Evolutionary conservation across 495 filamentous ascomycete genomes (phyloP), one percentile per base, ranked within the genome.

Genomic region (Xanthoparmelia taractica): DNA sequence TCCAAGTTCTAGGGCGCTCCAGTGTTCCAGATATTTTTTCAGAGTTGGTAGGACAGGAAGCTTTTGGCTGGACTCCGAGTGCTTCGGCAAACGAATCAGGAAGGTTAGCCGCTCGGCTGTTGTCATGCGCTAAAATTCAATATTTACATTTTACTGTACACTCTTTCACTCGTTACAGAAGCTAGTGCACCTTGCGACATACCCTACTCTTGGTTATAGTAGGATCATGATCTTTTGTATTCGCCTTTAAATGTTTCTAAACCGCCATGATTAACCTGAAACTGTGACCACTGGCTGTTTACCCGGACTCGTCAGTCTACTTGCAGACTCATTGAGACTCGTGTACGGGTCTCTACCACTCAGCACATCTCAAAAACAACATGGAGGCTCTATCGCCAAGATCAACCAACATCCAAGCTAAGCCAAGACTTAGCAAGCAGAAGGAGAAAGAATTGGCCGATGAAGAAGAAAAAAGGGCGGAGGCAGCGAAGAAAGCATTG

Each of bases 301-400:
- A 20, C 50, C 10, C 15, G 50, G 10, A 12, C 48, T n/a, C 29
- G 7, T 33, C 12, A 33, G 29, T 54, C 27, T 12, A 11, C 15
- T 33, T 20, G 47, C 50, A 31, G 50, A n/a, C 50, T 18, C 50
- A 34, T 54, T 54, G 29, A 33, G 27, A 54, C 15, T 33, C 17
- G 15, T 7, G 20, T 20, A 33, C 20, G 2, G 7, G 6, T 31
- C 4, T 4, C 50, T 33, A 3, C 50, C 1, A 54, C 29, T 33
- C 17, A 33, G 13, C 50, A 33, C 6, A 33, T 12, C 25, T 17
- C 48, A 3, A 15, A 6, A 23, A 2, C 41, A 63, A 37, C 8
- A 86, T 88, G 81, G 87, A 89, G 71, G 85, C 88, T 20, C 74
- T 92, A 56, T 89, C 87, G 27, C 87, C 87, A 20, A 79, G 86